These are phyloP conservation scores for Oryza glumipatula DNA, from an alignment of 176 grass and related monocot species.

Conservation along the genomic window DNA sequence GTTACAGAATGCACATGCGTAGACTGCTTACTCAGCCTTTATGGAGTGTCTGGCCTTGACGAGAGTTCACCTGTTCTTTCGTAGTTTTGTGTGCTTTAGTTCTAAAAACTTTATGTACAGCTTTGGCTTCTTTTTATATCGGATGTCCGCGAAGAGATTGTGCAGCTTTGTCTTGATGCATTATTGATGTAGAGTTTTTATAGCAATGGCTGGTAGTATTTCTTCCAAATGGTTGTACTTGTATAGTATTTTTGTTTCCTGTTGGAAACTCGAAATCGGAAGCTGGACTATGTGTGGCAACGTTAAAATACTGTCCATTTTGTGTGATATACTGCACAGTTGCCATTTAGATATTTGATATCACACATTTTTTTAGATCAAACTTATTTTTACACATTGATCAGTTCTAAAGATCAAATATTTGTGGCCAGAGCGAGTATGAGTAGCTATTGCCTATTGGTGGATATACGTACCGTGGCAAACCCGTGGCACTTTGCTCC, in stretches of 20 bases:
- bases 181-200: slow-evolving; percentile 45
- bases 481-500: no score
- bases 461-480: no score
- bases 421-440: no score
- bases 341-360: not conserved
- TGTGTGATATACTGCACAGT: not conserved
- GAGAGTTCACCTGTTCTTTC: not conserved
- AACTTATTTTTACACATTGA: no score
- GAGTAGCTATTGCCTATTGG: no score
- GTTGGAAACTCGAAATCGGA: slow-evolving; percentile 2
- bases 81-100: slow-evolving; percentile 45
- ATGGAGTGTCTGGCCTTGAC: slow-evolving; percentile 4
- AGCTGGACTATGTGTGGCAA: slow-evolving; percentile 5
- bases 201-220: slow-evolving; percentile 29
- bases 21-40: slow-evolving; percentile 23
- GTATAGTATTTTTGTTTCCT: slow-evolving; percentile 18
- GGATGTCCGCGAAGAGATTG: not conserved
- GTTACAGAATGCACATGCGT: slow-evolving; percentile 60
- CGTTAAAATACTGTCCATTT: slow-evolving; percentile 19
- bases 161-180: slow-evolving; percentile 30
- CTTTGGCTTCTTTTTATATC: not conserved
- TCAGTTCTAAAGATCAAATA: no score
- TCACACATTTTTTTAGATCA: no score
- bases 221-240: slow-evolving; percentile 19
- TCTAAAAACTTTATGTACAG: slow-evolving; percentile 44